A percentile compares a stretch with the other conserved stretches of the same genome.
Conservation (phyloP, 345 rosid genomes). For the Crucihimalaya himalaica region DNA sequence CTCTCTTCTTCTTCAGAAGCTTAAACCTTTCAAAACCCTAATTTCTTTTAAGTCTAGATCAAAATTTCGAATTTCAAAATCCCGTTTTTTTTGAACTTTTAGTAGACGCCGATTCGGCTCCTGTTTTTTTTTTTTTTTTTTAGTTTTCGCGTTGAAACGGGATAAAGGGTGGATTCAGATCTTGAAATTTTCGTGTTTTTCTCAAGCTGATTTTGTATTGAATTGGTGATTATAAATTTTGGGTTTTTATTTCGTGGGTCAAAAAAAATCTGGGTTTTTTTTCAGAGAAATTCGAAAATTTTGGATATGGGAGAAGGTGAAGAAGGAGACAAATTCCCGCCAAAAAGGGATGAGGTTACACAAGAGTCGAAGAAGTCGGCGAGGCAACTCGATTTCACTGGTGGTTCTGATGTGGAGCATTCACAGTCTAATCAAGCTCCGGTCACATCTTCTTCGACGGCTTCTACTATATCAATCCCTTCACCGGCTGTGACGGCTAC, state of each 20-base stretch:
- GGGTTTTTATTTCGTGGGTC: neutral
- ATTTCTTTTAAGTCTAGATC: constrained; percentile 21
- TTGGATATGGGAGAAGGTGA: constrained; percentile 69
- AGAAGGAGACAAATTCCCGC: constrained; percentile 70
- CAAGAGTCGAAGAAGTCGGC: constrained; percentile 63
- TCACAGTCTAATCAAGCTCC: constrained; percentile 43
- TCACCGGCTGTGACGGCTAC: constrained; percentile 24
- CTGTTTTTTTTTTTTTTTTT: constrained; percentile 14
- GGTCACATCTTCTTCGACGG: neutral
- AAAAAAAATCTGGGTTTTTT: constrained; percentile 25
- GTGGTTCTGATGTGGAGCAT: constrained; percentile 48
- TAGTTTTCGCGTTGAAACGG: neutral
- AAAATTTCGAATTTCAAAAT: constrained; percentile 15
- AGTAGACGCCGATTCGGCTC: constrained; percentile 26
- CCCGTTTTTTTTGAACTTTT: constrained; percentile 41
- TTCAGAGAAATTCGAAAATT: constrained; percentile 6
- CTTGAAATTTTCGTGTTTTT: constrained; percentile 41
- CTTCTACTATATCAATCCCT: constrained; percentile 10
- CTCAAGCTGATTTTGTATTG: constrained; percentile 30
- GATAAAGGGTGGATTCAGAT: constrained; percentile 42
- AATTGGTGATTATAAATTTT: constrained; percentile 10
- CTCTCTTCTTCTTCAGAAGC: constrained; percentile 17
- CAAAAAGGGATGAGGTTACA: constrained; percentile 48
- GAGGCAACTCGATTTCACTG: constrained; percentile 90
- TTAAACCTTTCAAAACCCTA: constrained; percentile 30